Conservation (phyloP, 768 basidiomycete species). For the Mrakia hoshinonis region DNA sequence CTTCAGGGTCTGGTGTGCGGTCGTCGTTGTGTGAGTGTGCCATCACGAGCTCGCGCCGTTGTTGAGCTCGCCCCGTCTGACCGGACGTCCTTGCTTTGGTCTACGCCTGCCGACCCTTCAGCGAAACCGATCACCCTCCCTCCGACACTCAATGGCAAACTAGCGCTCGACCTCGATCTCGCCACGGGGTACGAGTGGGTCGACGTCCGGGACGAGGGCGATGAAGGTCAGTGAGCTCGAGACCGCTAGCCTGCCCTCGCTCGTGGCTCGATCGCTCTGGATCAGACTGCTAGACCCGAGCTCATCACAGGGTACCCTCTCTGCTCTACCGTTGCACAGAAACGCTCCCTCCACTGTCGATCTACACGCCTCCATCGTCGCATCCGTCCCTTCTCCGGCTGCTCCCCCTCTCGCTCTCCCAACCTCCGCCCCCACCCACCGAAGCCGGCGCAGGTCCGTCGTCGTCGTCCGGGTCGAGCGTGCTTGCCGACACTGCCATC, state of each 20-base stretch:
- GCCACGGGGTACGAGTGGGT: conserved; percentile 88
- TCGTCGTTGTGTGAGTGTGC: conserved; percentile 12
- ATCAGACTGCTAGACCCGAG: not conserved
- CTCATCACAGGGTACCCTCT: not conserved
- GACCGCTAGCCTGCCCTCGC: not conserved
- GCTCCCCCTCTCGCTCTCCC: conserved; percentile 69
- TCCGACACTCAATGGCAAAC: conserved; percentile 52
- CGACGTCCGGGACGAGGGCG: conserved; percentile 81
- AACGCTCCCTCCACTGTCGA: conserved; percentile 49
- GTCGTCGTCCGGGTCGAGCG: conserved; percentile 38
- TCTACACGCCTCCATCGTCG: conserved; percentile 81
- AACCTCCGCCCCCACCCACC: conserved; percentile 41
- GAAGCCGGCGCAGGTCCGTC: conserved; percentile 53
- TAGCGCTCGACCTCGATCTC: conserved; percentile 48
- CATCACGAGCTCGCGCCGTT: conserved; percentile 4
- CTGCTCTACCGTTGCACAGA: not conserved
- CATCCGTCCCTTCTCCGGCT: conserved; percentile 61
- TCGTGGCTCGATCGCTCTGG: too few species aligned
- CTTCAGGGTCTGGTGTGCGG: not conserved
- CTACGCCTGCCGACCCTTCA: not conserved
- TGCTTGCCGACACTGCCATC: conserved; percentile 44
- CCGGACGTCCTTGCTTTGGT: conserved; percentile 27
- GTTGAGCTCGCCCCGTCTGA: conserved; percentile 33
- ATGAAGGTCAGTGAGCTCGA: conserved; percentile 61
- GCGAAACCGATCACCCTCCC: conserved; percentile 32